Base-by-base conservation (phyloP, 306 rosid species). In the Pyrus bretschneideri region DNA sequence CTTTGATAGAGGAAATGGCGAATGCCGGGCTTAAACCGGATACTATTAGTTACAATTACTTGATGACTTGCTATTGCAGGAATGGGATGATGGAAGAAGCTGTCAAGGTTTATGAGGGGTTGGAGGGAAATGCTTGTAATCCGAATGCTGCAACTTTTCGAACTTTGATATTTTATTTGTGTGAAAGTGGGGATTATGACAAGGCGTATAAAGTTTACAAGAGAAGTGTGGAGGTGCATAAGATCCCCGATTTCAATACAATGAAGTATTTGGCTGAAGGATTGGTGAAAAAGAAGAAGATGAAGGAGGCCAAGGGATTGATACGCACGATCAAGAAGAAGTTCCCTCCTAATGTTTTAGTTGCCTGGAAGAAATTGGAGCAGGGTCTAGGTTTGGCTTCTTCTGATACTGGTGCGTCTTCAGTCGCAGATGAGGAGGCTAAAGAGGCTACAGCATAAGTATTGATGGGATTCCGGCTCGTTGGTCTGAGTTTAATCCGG, bases 121-220 rank as follows among this genome's bases (percentile, higher is more conserved):
- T 91, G 79, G 75, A 81, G 57, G 73, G 13, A 23, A 71, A 88
- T 49, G 83, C 80, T 31, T 87, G 89, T 44, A 87, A 82, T 2
- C 88, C 87, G 21, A 91, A 91, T 62, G 85, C 93, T 0, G 88
- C 90, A 5, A 91, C 91, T 17, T 91, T 85, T 71, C 77, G 90
- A 65, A 84, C 83, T 13, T 46, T 81, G 85, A 76, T 91, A 59
- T 84, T 19, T 74, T n/a, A 87, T 73, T 71, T 88, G 33, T 85
- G 96, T 80, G 77, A 64, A 73, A 76, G 31, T 72, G 96, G 57
- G 61, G 74, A 82, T 76, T 84, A 70, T 69, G 90, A 82, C 74
- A 74, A 67, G 54, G 96, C 85, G 69, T 84, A 85, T 31, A 67
- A 66, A 75, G 64, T 88, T 79, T 91, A 87, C 82, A 82, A 88